These are phyloP conservation scores for Cytidiella melzeri DNA, from an alignment of 768 basidiomycete genomes.

Conservation along the genomic window DNA sequence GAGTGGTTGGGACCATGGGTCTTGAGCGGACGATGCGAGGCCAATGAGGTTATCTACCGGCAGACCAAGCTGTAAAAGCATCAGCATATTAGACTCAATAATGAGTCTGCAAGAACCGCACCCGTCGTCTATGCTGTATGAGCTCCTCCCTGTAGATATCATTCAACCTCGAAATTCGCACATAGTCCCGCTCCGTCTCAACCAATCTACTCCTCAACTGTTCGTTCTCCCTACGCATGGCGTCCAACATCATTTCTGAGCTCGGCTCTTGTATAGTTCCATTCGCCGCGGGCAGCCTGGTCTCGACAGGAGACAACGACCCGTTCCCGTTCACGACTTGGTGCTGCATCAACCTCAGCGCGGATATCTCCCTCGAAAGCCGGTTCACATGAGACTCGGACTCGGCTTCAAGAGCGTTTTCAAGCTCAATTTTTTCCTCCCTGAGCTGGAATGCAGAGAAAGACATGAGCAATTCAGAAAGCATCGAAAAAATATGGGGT, in stretches of 20 bases:
- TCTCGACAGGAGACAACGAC: slow-evolving; percentile 18
- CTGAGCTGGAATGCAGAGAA: slow-evolving; percentile 45
- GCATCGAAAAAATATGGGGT: not conserved
- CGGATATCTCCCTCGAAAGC: slow-evolving; percentile 63
- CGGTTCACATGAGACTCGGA: slow-evolving; percentile 81
- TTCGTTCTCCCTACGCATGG: slow-evolving; percentile 77
- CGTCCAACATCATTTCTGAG: slow-evolving; percentile 61
- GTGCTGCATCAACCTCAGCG: slow-evolving; percentile 54
- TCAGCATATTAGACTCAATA: slow-evolving; percentile 3
- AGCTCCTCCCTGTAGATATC: slow-evolving; percentile 83
- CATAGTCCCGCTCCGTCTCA: slow-evolving; percentile 73
- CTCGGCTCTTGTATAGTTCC: slow-evolving; percentile 25
- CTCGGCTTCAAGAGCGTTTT: slow-evolving; percentile 79
- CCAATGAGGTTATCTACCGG: slow-evolving; percentile 78
- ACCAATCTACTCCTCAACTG: slow-evolving; percentile 58
- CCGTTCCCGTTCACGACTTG: slow-evolving; percentile 32
- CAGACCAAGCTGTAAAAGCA: slow-evolving; percentile 50
- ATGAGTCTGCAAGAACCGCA: slow-evolving; percentile 35
- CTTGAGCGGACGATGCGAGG: slow-evolving; percentile 41
- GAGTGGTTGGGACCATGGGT: slow-evolving; percentile 67
- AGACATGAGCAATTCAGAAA: slow-evolving; percentile 1
- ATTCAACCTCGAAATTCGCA: slow-evolving; percentile 67
- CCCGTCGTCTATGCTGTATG: slow-evolving; percentile 68
- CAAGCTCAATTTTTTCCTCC: slow-evolving; percentile 80
- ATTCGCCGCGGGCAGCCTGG: slow-evolving; percentile 6